A percentile compares a stretch with the other conserved stretches of the same genome.
Evolutionary conservation across 2,329 filamentous ascomycete genomes (phyloP).

Genomic region (Ophiostoma ulmi): DNA sequence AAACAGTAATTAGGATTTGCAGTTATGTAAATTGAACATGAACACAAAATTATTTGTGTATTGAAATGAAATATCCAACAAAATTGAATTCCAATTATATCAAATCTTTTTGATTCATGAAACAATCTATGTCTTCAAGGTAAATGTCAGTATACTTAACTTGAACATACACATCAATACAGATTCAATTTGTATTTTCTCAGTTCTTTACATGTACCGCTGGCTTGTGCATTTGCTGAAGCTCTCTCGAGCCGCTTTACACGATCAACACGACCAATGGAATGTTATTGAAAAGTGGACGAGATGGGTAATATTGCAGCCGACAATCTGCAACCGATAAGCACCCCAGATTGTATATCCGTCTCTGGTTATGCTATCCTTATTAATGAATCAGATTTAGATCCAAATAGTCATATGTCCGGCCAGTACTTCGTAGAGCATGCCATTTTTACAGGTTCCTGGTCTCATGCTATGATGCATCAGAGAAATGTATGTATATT

Average conservation of each 20-base stretch:
- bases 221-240: neutral
- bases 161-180: too few species aligned
- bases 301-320: slow-evolving; percentile 1
- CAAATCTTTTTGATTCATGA: too few species aligned
- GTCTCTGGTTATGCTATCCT: neutral
- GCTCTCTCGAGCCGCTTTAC: neutral
- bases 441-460: neutral
- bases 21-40: too few species aligned
- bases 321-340: neutral
- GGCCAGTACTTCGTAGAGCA: neutral
- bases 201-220: neutral
- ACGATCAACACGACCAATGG: neutral
- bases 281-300: slow-evolving; percentile 9
- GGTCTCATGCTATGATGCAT: neutral
- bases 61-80: too few species aligned
- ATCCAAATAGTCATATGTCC: neutral
- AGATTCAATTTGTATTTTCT: neutral
- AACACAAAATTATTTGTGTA: too few species aligned
- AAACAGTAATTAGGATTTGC: too few species aligned
- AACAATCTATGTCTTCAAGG: too few species aligned
- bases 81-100: too few species aligned
- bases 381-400: neutral
- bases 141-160: too few species aligned
- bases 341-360: neutral
- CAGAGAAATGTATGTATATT: neutral